Conservation (phyloP, 129 eudicot species). For the Arctium lappa region DNA sequence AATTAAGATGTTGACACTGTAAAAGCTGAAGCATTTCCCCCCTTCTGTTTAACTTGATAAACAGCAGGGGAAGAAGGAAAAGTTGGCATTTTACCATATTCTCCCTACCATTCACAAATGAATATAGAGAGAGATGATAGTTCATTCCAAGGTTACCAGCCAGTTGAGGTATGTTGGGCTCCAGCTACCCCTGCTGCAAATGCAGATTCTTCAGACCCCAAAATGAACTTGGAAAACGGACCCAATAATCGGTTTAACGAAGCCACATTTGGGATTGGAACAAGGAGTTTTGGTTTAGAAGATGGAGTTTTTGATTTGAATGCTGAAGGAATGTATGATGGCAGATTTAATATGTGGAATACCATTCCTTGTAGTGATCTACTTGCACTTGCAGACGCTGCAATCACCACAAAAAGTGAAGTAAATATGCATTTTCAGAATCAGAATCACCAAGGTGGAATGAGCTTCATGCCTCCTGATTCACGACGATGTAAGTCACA, state of each 20-base stretch:
- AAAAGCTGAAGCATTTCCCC: conserved; percentile 17
- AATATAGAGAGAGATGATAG: conserved; percentile 29
- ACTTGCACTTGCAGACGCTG: conserved; percentile 50
- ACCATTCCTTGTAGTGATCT: conserved; percentile 45
- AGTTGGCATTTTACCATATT: conserved; percentile 26
- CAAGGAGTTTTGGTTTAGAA: conserved; percentile 4
- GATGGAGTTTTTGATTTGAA: conserved; percentile 6
- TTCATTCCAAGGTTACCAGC: conserved; percentile 8
- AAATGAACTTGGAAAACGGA: conserved; percentile 30
- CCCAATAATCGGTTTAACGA: conserved; percentile 12
- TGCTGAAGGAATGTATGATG: not conserved
- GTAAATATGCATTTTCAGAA: not conserved
- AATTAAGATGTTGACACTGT: not conserved
- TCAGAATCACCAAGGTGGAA: not conserved
- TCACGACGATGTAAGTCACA: conserved; percentile 23
- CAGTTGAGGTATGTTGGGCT: conserved; percentile 42
- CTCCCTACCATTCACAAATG: conserved; percentile 29
- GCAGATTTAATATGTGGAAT: conserved; percentile 12
- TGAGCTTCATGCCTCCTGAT: not conserved
- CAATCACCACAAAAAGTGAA: conserved; percentile 1
- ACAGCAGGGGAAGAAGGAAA: conserved; percentile 18
- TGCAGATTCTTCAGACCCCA: conserved; percentile 17
- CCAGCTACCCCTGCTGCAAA: conserved; percentile 51
- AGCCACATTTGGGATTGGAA: not conserved
- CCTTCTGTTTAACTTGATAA: conserved; percentile 11